A percentile compares a stretch with the other conserved stretches of the same genome.
Evolutionary conservation across 768 basidiomycete species (phyloP).

Genomic region (Leucosporidium creatinivorum): DNA sequence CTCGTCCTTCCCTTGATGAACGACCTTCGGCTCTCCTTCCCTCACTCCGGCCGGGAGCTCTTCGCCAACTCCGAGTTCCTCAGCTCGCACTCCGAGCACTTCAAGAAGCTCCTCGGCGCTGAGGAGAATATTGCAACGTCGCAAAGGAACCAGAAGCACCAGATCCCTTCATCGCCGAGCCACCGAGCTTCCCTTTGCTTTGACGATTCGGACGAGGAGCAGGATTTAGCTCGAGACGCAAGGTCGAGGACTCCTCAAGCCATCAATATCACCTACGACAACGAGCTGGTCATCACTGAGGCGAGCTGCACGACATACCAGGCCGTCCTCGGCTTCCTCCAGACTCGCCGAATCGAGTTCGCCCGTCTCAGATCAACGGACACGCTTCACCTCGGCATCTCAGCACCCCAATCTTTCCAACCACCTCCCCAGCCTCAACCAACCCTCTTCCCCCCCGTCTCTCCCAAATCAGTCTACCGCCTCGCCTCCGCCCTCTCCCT

Average conservation of each 20-base stretch:
- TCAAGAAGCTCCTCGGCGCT: background rate
- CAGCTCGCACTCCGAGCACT: background rate
- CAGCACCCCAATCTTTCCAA: no score
- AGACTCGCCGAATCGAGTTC: background rate
- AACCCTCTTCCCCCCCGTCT: background rate
- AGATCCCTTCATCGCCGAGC: no score
- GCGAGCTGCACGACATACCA: background rate
- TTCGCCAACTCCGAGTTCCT: background rate
- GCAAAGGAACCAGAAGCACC: background rate
- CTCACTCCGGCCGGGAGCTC: background rate
- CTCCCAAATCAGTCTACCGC: constrained; percentile 16
- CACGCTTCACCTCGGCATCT: no score
- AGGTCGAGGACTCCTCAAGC: background rate
- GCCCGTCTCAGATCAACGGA: background rate
- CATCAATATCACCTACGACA: background rate
- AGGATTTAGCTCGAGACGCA: no score
- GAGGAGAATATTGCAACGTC: background rate
- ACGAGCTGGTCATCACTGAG: background rate
- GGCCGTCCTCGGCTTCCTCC: background rate
- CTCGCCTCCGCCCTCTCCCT: constrained; percentile 12
- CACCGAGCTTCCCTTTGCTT: background rate
- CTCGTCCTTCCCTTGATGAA: background rate
- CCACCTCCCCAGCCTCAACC: no score
- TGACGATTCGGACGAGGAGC: background rate
- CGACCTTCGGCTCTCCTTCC: constrained; percentile 5